Base-by-base conservation (phyloP, 2,329 filamentous ascomycete species). In the Lomentospora prolificans region DNA sequence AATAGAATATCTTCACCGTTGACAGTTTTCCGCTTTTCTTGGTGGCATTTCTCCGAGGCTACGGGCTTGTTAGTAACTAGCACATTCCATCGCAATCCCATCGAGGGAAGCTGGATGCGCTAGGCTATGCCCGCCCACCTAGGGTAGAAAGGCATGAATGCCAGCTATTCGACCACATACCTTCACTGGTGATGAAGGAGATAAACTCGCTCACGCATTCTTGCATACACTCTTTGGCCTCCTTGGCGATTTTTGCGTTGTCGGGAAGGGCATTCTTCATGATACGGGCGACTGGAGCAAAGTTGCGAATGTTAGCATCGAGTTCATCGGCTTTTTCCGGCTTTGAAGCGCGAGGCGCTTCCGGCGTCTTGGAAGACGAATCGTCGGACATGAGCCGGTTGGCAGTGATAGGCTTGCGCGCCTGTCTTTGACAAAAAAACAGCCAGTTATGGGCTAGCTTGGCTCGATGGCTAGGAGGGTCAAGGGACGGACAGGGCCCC, bases 151-250 rank as follows among this genome's bases (percentile, higher is more conserved):
- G n/a, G n/a, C n/a, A n/a, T n/a, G n/a, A n/a, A n/a, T n/a, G n/a
- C n/a, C n/a, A n/a, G n/a, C n/a, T n/a, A n/a, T n/a, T n/a, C n/a
- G 30, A 51, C 25, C 53, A 75, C 87, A 68, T 71, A 96, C 94
- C 94, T 80, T 99, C 94, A 71, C 92, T 97, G 33, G 94, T 99
- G 69, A 99, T 97, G 78, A 99, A 99, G 5, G 90, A 96, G 76
- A 99, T 99, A 72, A 99, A 99, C 75, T 99, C 94, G 84, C 91
- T 96, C 58, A 99, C 94, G 68, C 94, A 99, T 72, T 99, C 94
- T 72, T 99, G 94, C 94, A 99, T 97, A 74, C 94, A 99, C 70
- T 99, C 94, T 72, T 99, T 99, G 56, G 94, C 94, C 70, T 99
- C 94, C 70, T 99, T 99, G 58, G 91, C 91, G 59, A 99, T 99